Conservation (phyloP, 129 eudicot species). For the Pseudognaphalium luteoalbum region DNA sequence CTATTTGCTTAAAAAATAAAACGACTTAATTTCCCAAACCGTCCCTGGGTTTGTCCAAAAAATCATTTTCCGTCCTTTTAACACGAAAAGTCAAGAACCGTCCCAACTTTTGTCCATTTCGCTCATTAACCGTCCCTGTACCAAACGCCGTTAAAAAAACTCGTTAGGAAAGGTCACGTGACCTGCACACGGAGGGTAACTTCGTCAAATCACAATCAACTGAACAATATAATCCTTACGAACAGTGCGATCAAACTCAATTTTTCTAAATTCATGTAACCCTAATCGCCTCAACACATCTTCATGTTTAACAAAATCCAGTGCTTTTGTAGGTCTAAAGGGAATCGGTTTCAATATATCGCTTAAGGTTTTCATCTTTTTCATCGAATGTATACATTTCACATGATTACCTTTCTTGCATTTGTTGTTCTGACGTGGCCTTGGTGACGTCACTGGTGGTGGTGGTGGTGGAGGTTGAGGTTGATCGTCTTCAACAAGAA, state of each 20-base stretch:
- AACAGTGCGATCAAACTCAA: conserved; percentile 48
- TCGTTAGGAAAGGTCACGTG: too few species aligned
- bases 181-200: too few species aligned
- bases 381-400: background rate
- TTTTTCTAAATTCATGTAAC: conserved; percentile 63
- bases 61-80: too few species aligned
- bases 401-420: background rate
- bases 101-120: too few species aligned
- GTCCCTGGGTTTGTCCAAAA: too few species aligned
- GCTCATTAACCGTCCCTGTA: too few species aligned
- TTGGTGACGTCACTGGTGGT: background rate
- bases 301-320: conserved; percentile 48
- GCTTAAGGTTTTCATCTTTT: conserved; percentile 25
- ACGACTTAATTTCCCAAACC: too few species aligned
- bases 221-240: conserved; percentile 62
- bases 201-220: conserved; percentile 62
- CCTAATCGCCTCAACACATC: conserved; percentile 49
- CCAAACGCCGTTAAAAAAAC: too few species aligned
- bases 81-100: too few species aligned
- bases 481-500: background rate
- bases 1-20: too few species aligned
- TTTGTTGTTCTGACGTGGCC: background rate
- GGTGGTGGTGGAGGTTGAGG: background rate
- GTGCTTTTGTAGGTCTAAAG: conserved; percentile 51
- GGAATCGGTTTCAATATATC: conserved; percentile 44